These are phyloP conservation scores for Euphorbia peplus DNA, from an alignment of 345 rosid species.

Conservation along the genomic window DNA sequence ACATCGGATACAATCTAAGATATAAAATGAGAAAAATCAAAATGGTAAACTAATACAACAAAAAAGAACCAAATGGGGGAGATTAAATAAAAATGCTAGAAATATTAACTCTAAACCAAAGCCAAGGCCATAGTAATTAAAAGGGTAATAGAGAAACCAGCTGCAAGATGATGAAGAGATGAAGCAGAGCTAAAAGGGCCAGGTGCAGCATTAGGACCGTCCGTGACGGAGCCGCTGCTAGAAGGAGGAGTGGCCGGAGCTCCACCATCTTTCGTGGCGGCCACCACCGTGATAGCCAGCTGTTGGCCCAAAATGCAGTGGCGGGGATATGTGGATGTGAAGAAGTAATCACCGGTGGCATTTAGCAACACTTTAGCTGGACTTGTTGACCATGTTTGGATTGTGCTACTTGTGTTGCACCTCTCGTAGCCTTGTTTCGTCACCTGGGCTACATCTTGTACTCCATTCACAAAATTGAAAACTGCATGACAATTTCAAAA, in stretches of 20 bases:
- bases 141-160: neutral
- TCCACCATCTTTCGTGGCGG: neutral
- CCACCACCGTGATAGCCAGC: conserved; percentile 7
- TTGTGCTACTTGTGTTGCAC: conserved; percentile 6
- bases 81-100: neutral
- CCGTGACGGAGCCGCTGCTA: neutral
- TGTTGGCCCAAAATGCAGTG: conserved; percentile 10
- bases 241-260: conserved; percentile 7
- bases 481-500: neutral
- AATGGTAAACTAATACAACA: too few species aligned
- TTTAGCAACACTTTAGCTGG: conserved; percentile 1
- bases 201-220: neutral
- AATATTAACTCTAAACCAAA: neutral
- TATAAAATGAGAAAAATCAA: too few species aligned
- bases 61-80: neutral
- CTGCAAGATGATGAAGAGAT: neutral
- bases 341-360: conserved; percentile 7
- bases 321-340: conserved; percentile 9
- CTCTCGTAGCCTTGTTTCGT: conserved; percentile 1
- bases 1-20: too few species aligned
- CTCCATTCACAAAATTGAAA: conserved; percentile 13
- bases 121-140: neutral
- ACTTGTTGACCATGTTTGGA: conserved; percentile 2
- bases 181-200: conserved; percentile 3
- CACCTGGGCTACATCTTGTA: conserved; percentile 9